These are phyloP conservation scores for Trametes villosa DNA, from an alignment of 768 basidiomycete species.

Conservation along the genomic window DNA sequence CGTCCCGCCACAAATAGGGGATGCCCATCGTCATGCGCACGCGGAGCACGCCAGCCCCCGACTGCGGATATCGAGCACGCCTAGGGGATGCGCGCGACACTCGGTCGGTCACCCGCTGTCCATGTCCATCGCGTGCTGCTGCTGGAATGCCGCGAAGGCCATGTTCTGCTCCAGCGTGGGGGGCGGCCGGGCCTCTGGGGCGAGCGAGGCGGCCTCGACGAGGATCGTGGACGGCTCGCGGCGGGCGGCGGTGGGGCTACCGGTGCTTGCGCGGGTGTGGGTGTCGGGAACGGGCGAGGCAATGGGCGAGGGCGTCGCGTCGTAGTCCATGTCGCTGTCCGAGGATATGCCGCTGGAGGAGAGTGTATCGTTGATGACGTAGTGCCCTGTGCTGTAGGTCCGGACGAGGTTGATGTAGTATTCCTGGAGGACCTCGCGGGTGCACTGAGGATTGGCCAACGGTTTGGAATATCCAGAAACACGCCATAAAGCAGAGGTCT, in stretches of 20 bases:
- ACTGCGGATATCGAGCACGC: not conserved
- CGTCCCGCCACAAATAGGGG: too few relatives aligned
- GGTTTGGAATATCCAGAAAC: too few relatives aligned
- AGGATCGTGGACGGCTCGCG: conserved; percentile 42
- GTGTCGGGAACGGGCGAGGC: conserved; percentile 35
- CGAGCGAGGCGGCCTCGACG: conserved; percentile 42
- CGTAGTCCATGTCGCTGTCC: conserved; percentile 59
- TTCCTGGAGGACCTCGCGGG: conserved; percentile 86
- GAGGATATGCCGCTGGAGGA: conserved; percentile 36
- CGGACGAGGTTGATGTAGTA: conserved; percentile 94
- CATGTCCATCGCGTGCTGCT: conserved; percentile 23
- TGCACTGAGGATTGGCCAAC: conserved; percentile 62
- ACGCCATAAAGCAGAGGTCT: too few relatives aligned
- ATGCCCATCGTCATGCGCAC: too few relatives aligned
- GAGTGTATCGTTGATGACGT: conserved; percentile 51
- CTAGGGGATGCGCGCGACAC: not conserved
- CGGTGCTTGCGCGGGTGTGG: conserved; percentile 11
- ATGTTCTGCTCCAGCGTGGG: conserved; percentile 85
- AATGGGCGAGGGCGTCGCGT: conserved; percentile 47
- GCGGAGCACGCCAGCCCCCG: too few relatives aligned
- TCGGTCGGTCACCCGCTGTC: not conserved
- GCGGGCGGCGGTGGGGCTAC: conserved; percentile 17
- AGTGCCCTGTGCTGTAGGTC: conserved; percentile 71
- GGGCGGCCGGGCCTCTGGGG: conserved; percentile 51
- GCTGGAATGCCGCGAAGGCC: conserved; percentile 70